These are phyloP conservation scores for Cryptococcus wingfieldii DNA, from an alignment of 1,284 basidiomycete genomes.

Conservation along the genomic window DNA sequence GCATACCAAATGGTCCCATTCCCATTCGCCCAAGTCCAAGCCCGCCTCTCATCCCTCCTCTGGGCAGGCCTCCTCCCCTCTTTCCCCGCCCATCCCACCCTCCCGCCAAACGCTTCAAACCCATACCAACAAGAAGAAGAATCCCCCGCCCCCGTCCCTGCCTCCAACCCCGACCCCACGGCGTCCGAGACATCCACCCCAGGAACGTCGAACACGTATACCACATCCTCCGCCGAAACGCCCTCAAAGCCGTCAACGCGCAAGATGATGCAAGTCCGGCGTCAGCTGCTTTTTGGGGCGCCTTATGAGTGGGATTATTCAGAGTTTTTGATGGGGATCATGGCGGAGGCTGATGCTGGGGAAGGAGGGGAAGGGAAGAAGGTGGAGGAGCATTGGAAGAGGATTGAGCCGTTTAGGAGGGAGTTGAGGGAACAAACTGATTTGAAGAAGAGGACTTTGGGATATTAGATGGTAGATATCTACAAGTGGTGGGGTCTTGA, in stretches of 20 bases:
- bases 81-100: conserved; percentile 22
- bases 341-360: conserved; percentile 25
- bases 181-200: not conserved
- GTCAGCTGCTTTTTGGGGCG: conserved; percentile 34
- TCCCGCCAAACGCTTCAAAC: conserved; percentile 28
- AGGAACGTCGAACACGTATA: not conserved
- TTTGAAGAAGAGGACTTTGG: conserved; percentile 31
- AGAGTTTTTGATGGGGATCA: conserved; percentile 34
- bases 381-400: conserved; percentile 24
- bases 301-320: conserved; percentile 40
- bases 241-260: conserved; percentile 1
- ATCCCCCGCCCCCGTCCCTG: not conserved
- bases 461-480: conserved; percentile 19
- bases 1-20: conserved; percentile 50
- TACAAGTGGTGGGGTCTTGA: no score
- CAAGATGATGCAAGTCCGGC: conserved; percentile 22
- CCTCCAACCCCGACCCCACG: not conserved
- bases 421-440: conserved; percentile 25
- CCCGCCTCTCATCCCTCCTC: conserved; percentile 39
- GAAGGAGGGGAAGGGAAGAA: conserved; percentile 5
- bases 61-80: conserved; percentile 35
- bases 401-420: conserved; percentile 24
- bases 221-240: not conserved
- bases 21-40: conserved; percentile 49
- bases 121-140: conserved; percentile 17